Conservation (phyloP, 148 eudicot species). For the Chenopodium album region DNA sequence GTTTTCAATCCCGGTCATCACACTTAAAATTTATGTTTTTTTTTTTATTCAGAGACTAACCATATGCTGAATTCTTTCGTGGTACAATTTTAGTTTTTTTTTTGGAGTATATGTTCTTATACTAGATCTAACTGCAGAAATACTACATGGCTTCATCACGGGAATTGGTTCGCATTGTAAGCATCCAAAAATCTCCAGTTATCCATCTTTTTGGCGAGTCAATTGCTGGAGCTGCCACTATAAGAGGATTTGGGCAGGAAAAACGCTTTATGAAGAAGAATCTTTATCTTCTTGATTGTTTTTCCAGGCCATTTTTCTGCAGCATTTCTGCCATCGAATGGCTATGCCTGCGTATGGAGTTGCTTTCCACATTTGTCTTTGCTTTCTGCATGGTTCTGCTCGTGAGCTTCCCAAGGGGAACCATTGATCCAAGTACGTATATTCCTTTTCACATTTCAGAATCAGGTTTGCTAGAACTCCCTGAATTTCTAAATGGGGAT, state of each 20-base stretch:
- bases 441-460: background rate
- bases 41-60: background rate
- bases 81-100: background rate
- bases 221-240: conserved; percentile 96
- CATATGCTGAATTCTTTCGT: background rate
- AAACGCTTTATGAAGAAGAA: conserved; percentile 90
- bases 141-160: conserved; percentile 96
- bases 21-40: background rate
- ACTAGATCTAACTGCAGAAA: conserved; percentile 53
- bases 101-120: background rate
- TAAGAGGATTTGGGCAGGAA: conserved; percentile 97
- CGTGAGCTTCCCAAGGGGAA: conserved; percentile 40
- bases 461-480: background rate
- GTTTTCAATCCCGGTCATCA: background rate
- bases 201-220: conserved; percentile 92
- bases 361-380: conserved; percentile 85
- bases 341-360: conserved; percentile 94
- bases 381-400: conserved; percentile 96
- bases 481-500: background rate
- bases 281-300: conserved; percentile 87
- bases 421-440: conserved; percentile 84
- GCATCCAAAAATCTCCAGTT: conserved; percentile 92
- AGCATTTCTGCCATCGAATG: conserved; percentile 96
- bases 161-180: conserved; percentile 88
- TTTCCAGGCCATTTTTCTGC: conserved; percentile 93